Conservation (phyloP, 345 rosid species). For the Excoecaria cochinchinensis region DNA sequence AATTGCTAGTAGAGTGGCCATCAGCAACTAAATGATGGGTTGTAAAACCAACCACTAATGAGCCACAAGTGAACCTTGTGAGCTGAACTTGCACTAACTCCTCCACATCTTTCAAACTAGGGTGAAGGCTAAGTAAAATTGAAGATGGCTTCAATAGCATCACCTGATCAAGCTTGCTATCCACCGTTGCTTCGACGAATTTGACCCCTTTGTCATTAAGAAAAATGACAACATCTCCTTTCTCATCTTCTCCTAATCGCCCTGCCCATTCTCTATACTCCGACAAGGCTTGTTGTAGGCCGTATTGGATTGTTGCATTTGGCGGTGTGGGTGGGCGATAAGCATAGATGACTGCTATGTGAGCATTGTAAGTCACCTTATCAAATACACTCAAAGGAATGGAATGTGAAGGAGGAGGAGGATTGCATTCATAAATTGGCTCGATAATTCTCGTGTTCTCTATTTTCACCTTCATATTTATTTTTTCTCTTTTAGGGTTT, state of each 20-base stretch:
- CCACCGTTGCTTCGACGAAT: slow-evolving; percentile 28
- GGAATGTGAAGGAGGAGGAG: not conserved
- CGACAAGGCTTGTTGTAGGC: slow-evolving; percentile 19
- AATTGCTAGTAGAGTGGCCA: slow-evolving; percentile 33
- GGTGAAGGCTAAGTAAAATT: slow-evolving; percentile 24
- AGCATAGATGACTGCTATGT: slow-evolving; percentile 32
- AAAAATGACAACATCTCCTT: slow-evolving; percentile 27
- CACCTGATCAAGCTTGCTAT: slow-evolving; percentile 17
- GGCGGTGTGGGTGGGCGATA: slow-evolving; percentile 28
- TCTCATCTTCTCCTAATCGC: slow-evolving; percentile 23
- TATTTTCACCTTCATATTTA: slow-evolving; percentile 30
- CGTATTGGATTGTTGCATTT: slow-evolving; percentile 19
- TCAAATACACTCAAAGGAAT: slow-evolving; percentile 5
- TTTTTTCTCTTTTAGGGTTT: too few species aligned
- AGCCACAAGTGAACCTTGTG: slow-evolving; percentile 35
- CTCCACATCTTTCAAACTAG: slow-evolving; percentile 30
- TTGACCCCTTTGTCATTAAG: slow-evolving; percentile 32
- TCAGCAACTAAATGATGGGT: slow-evolving; percentile 36
- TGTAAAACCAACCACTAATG: slow-evolving; percentile 33
- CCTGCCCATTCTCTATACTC: slow-evolving; percentile 10
- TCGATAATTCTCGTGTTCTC: slow-evolving; percentile 23
- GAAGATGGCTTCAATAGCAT: slow-evolving; percentile 33
- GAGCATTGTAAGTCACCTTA: slow-evolving; percentile 24
- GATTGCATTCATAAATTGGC: slow-evolving; percentile 22
- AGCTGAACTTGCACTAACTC: slow-evolving; percentile 39